These are phyloP conservation scores for Omphalea diandra DNA, from an alignment of 441 rosid genomes.

Conservation along the genomic window DNA sequence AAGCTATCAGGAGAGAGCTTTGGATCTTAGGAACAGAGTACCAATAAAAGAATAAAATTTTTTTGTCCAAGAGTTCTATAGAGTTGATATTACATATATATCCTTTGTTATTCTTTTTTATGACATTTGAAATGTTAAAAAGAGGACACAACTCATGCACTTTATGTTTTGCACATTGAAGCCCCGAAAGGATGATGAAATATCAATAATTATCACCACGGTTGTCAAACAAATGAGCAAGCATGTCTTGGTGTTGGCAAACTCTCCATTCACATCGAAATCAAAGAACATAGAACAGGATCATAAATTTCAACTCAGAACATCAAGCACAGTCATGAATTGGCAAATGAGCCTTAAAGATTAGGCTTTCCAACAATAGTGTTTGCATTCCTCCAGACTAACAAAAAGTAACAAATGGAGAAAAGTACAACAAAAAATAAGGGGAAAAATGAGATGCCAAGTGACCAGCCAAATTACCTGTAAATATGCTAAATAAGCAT, in stretches of 20 bases:
- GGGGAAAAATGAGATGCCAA: constrained; percentile 15
- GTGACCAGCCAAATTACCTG: constrained; percentile 46
- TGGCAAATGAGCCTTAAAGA: neutral
- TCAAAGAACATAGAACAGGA: neutral
- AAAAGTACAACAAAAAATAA: neutral
- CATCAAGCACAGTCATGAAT: neutral
- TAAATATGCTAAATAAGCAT: constrained; percentile 83
- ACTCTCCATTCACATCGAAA: neutral
- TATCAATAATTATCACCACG: neutral
- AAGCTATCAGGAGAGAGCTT: neutral
- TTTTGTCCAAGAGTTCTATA: neutral
- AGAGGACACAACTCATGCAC: neutral
- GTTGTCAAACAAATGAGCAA: neutral
- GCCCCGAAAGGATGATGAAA: neutral
- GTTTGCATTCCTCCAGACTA: neutral
- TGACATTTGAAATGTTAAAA: neutral
- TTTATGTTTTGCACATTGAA: neutral
- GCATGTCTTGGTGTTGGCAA: neutral
- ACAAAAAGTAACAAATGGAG: neutral
- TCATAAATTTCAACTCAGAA: constrained; percentile 1
- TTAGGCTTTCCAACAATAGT: neutral
- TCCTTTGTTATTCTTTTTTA: constrained; percentile 2
- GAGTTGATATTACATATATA: neutral
- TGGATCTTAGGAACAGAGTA: neutral
- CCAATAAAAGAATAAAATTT: neutral